phyloP scores from a whole-genome alignment of 2,329 filamentous ascomycete genomes.

The Neoascochyta sp. region DNA sequence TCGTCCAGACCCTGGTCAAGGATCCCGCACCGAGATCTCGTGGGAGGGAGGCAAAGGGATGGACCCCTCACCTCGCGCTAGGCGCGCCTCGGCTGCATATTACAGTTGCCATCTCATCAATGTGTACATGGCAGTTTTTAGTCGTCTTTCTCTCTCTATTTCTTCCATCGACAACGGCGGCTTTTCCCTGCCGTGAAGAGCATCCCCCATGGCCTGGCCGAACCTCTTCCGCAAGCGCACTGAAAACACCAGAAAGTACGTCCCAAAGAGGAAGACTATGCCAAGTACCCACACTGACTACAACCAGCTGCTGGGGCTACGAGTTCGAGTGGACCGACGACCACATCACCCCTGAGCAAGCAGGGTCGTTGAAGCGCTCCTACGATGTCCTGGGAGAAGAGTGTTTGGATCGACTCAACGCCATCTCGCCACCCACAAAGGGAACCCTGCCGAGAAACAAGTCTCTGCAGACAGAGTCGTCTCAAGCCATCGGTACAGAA shows the following conservation, averaged over 20 bases:
- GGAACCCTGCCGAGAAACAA: slow-evolving; percentile 40
- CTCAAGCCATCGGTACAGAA: slow-evolving; percentile 25
- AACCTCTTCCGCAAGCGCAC: slow-evolving; percentile 44
- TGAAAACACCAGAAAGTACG: slow-evolving; percentile 44
- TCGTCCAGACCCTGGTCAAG: no score
- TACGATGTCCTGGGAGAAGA: slow-evolving; percentile 68
- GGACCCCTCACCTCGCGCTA: slow-evolving; percentile 12
- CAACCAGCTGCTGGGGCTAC: slow-evolving; percentile 58
- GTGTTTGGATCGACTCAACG: slow-evolving; percentile 61
- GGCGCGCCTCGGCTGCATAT: slow-evolving; percentile 32
- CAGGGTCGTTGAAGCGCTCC: slow-evolving; percentile 58
- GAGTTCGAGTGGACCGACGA: slow-evolving; percentile 65
- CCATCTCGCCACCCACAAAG: slow-evolving; percentile 52
- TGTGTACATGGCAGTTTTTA: no score
- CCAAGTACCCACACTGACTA: slow-evolving; percentile 9
- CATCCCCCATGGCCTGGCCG: slow-evolving; percentile 40
- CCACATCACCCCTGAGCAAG: slow-evolving; percentile 59
- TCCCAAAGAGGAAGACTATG: slow-evolving; percentile 13
- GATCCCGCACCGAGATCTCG: slow-evolving; percentile 5
- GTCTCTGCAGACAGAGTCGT: slow-evolving; percentile 23
- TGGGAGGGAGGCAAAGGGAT: slow-evolving; percentile 12
- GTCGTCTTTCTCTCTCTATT: slow-evolving; percentile 2
- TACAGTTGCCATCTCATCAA: slow-evolving; percentile 18
- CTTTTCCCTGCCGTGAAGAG: slow-evolving; percentile 1
- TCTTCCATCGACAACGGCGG: slow-evolving; percentile 2